phyloP scores from a whole-genome alignment of 345 rosid genomes.

The Camelina sativa region DNA sequence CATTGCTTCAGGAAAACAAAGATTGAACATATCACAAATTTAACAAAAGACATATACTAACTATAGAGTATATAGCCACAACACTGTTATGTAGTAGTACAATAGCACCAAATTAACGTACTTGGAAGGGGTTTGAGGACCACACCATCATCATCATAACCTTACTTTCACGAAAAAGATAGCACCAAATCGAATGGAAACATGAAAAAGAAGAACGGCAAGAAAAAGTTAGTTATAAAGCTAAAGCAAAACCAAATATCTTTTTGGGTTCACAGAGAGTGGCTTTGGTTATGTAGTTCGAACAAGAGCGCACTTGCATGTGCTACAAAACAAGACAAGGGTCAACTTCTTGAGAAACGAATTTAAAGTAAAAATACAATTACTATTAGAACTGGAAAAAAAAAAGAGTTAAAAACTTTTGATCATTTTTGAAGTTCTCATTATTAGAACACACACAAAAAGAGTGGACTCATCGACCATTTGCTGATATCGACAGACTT shows the following conservation, averaged over 20 bases:
- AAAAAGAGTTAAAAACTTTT: background rate
- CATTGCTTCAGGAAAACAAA: background rate
- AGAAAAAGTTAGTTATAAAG: constrained; percentile 4
- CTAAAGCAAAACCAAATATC: constrained; percentile 21
- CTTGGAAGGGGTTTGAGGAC: constrained; percentile 1
- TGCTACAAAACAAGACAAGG: constrained; percentile 30
- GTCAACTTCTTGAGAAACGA: constrained; percentile 17
- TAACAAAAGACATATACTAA: background rate
- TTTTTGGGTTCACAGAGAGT: constrained; percentile 16
- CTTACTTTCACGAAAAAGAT: background rate
- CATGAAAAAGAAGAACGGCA: constrained; percentile 1
- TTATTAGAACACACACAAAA: too few species aligned
- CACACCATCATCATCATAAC: background rate
- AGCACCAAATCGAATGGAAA: constrained; percentile 5
- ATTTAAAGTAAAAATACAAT: background rate
- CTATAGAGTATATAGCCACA: background rate
- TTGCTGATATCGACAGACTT: too few species aligned
- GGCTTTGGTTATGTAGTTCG: background rate
- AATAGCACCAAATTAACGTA: background rate
- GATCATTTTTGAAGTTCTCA: background rate
- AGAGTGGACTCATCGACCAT: too few species aligned
- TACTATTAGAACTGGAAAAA: background rate
- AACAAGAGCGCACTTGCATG: constrained; percentile 13
- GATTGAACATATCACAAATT: background rate
- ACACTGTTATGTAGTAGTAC: background rate